Percentiles rank a stretch among this genome's conserved stretches.
phyloP scores from a whole-genome alignment of 805 yeast genomes.

The Saturnispora silvae region DNA sequence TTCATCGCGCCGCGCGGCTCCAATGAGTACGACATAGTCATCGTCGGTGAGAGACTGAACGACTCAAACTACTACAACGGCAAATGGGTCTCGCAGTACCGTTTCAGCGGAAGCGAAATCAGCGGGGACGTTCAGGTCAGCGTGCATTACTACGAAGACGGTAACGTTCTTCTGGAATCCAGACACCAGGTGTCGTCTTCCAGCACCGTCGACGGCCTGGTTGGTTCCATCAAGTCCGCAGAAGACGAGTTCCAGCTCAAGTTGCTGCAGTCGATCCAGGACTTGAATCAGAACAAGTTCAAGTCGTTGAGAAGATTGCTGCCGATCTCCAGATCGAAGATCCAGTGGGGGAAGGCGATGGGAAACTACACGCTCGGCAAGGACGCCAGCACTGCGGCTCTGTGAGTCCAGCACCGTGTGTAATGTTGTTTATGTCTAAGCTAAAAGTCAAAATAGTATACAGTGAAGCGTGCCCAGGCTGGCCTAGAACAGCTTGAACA shows the following conservation, averaged over 20 bases:
- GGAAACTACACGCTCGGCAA: conserved; percentile 83
- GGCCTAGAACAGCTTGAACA: conserved; percentile 34
- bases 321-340: conserved; percentile 84
- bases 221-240: conserved; percentile 37
- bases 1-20: conserved; percentile 35
- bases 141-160: conserved; percentile 92
- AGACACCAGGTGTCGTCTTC: conserved; percentile 24
- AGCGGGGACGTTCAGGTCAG: conserved; percentile 53
- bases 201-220: conserved; percentile 12
- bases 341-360: conserved; percentile 92
- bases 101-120: conserved; percentile 27
- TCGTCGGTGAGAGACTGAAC: conserved; percentile 64
- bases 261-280: conserved; percentile 52
- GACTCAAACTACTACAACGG: conserved; percentile 83
- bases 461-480: too few species aligned
- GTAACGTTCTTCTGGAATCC: conserved; percentile 73
- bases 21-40: conserved; percentile 33
- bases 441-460: too few species aligned
- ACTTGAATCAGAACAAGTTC: conserved; percentile 70
- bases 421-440: too few species aligned
- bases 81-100: conserved; percentile 67
- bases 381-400: conserved; percentile 40
- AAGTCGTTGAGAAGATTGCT: conserved; percentile 81
- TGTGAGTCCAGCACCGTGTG: too few species aligned
- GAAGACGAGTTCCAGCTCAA: conserved; percentile 54